Conservation (phyloP, 2,329 filamentous ascomycete species). For the Venturia carpophila region DNA sequence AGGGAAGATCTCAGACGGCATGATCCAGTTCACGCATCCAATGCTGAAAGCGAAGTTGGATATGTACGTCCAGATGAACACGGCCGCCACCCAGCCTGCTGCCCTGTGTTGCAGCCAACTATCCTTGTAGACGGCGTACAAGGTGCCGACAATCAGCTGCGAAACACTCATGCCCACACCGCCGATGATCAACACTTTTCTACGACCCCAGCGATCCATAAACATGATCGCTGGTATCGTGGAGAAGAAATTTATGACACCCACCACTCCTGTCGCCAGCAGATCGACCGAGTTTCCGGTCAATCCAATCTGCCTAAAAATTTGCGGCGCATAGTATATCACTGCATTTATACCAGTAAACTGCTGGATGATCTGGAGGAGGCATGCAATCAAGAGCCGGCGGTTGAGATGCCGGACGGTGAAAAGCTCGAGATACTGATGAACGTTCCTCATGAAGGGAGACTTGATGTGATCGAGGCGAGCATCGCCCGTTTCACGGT, state of each 20-base stretch:
- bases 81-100: conserved; percentile 27
- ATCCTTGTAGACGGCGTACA: conserved; percentile 17
- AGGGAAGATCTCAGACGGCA: conserved; percentile 31
- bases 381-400: conserved; percentile 16
- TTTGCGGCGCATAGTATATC: conserved; percentile 1
- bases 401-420: conserved; percentile 10
- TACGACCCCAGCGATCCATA: conserved; percentile 16
- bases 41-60: conserved; percentile 27
- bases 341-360: conserved; percentile 14
- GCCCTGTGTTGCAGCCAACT: conserved; percentile 22
- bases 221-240: conserved; percentile 18
- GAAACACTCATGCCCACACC: conserved; percentile 16
- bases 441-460: conserved; percentile 3
- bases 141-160: conserved; percentile 17
- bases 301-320: conserved; percentile 5
- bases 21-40: conserved; percentile 27
- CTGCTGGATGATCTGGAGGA: conserved; percentile 18
- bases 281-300: conserved; percentile 12
- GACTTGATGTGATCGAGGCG: conserved; percentile 16
- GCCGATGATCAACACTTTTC: conserved; percentile 16
- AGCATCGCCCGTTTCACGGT: conserved; percentile 13
- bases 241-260: conserved; percentile 18
- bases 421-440: conserved; percentile 15
- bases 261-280: conserved; percentile 18
- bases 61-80: conserved; percentile 29